Evolutionary conservation across 805 yeast genomes (phyloP).

Genomic region (Hanseniaspora osmophila): DNA sequence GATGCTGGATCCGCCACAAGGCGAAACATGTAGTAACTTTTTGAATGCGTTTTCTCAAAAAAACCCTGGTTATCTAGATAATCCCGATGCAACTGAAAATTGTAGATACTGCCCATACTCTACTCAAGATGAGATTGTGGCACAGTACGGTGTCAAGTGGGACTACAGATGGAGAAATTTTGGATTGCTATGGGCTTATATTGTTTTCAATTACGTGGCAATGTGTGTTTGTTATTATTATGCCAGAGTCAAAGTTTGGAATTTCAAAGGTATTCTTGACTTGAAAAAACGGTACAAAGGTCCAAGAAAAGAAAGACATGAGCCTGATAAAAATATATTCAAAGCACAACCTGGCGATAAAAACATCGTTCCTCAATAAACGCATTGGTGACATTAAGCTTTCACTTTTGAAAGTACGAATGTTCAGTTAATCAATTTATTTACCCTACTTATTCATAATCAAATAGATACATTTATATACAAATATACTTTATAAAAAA

Average conservation of each 20-base stretch:
- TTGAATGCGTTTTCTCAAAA: constrained; percentile 22
- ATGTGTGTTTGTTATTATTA: constrained; percentile 27
- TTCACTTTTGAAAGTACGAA: not conserved
- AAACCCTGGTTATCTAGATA: constrained; percentile 32
- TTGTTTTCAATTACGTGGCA: constrained; percentile 26
- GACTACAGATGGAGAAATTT: constrained; percentile 52
- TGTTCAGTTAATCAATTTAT: not conserved
- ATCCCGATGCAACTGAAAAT: constrained; percentile 30
- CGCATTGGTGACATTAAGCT: not conserved
- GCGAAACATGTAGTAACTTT: constrained; percentile 36
- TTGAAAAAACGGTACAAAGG: constrained; percentile 28
- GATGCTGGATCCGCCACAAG: constrained; percentile 29
- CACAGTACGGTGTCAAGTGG: constrained; percentile 25
- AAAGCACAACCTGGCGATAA: constrained; percentile 27
- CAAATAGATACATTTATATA: not conserved
- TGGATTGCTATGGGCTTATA: constrained; percentile 39
- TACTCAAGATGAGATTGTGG: constrained; percentile 47
- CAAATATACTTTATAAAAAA: no score
- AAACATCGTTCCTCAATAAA: constrained; percentile 7
- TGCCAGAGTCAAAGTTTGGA: constrained; percentile 28
- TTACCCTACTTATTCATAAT: not conserved
- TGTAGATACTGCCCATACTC: constrained; percentile 51
- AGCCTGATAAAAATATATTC: constrained; percentile 31
- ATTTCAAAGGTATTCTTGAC: constrained; percentile 21
- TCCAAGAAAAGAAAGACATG: constrained; percentile 34